phyloP scores from a whole-genome alignment of 345 rosid species.

The Gossypium ekmanianum region DNA sequence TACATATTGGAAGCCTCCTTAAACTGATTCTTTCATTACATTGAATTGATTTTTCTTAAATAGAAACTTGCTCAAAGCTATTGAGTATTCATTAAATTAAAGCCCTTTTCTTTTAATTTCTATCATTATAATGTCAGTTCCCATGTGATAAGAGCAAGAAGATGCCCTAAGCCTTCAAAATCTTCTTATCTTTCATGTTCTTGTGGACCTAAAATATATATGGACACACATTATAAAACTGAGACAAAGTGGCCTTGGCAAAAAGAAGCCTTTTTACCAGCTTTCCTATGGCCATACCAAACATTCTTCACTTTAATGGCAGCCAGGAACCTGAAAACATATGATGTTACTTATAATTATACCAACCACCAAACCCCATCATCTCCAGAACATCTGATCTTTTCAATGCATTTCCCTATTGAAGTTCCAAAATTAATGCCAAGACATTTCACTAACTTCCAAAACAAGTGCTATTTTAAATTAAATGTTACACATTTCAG shows the following conservation, averaged over 20 bases:
- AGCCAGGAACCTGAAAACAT: background rate
- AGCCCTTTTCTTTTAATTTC: no score
- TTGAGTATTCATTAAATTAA: no score
- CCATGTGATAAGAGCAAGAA: no score
- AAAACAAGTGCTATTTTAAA: background rate
- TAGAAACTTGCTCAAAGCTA: no score
- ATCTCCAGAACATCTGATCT: background rate
- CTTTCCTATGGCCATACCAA: background rate
- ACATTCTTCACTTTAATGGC: constrained; percentile 8
- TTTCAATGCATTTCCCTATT: background rate
- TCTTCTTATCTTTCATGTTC: no score
- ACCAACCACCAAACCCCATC: background rate
- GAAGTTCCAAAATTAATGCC: background rate
- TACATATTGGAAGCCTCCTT: no score
- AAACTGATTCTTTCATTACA: no score
- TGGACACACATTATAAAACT: no score
- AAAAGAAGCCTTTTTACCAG: background rate
- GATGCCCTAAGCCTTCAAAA: no score
- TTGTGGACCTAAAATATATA: no score
- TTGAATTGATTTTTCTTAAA: no score
- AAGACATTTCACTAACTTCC: background rate
- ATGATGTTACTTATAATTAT: background rate
- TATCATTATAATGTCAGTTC: no score
- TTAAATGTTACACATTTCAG: background rate
- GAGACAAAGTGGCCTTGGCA: background rate